Base-by-base conservation (phyloP, 371 early-diverging fungal species). In the Homolaphlyctis polyrhiza region DNA sequence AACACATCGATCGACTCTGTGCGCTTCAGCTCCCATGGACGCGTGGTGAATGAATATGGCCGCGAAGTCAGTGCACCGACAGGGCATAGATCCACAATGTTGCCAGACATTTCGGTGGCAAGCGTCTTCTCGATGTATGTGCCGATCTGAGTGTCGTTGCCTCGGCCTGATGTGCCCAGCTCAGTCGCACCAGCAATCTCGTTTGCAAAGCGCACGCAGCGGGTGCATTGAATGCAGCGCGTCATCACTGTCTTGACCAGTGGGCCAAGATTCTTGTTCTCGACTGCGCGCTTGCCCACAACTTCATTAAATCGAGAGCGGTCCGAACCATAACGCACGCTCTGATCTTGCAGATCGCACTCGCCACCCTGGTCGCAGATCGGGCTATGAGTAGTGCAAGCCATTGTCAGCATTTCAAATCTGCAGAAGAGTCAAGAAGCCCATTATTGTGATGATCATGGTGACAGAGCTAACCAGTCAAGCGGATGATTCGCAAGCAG, bases 341-440 rank as follows among this genome's bases (percentile, higher is more conserved):
- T 87, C 82, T 97, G 97, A 76, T 97, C 98, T 80, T 97, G 97
- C 63, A 97, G 83, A 76, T 97, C 98, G 75, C 98, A 97, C 79
- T 97, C 98, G 69, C 97, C 98, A 79, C 96, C 98, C 77, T 96
- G 97, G 78, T 97, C 98, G 77, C 98, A 97, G 67, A 97, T 88
- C 51, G 98, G 98, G 79, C n/a, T n/a, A n/a, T n/a, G n/a, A n/a
- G n/a, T n/a, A n/a, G n/a, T n/a, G n/a, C 97, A 71, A 35, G 16
- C n/a, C 14, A 49, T 25, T 49, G 2, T 49, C 5, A 49, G 2
- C 49, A n/a, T n/a, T n/a, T n/a, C n/a, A n/a, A n/a, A n/a, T n/a
- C n/a, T n/a, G n/a, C n/a, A n/a, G n/a, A n/a, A n/a, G n/a, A n/a
- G n/a, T n/a, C n/a, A n/a, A n/a, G n/a, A n/a, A n/a, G n/a, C n/a